These are phyloP conservation scores for Acidiella bohemica DNA, from an alignment of 495 filamentous ascomycete genomes.

Conservation along the genomic window DNA sequence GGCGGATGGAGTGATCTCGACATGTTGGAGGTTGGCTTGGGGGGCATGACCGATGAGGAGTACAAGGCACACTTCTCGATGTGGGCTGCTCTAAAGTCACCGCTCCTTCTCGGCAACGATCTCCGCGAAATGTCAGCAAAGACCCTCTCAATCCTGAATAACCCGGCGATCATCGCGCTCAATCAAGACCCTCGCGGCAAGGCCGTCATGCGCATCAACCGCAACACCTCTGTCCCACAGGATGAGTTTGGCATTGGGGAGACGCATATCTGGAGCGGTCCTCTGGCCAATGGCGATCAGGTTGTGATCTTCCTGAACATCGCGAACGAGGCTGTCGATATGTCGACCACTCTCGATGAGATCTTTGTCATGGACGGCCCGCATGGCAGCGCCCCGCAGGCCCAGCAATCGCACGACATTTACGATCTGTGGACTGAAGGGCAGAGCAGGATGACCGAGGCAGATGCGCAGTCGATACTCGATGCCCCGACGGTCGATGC, in stretches of 20 bases:
- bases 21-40: slow-evolving; percentile 27
- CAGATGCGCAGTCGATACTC: neutral
- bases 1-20: slow-evolving; percentile 27
- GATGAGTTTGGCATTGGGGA: slow-evolving; percentile 30
- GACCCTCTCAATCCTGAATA: slow-evolving; percentile 33
- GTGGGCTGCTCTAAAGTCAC: slow-evolving; percentile 45
- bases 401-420: slow-evolving; percentile 36
- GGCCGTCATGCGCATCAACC: slow-evolving; percentile 24
- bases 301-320: slow-evolving; percentile 39
- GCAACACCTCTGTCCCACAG: slow-evolving; percentile 13
- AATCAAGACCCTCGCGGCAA: slow-evolving; percentile 41
- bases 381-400: slow-evolving; percentile 23
- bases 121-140: slow-evolving; percentile 27
- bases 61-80: slow-evolving; percentile 40
- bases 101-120: slow-evolving; percentile 40
- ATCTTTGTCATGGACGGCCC: slow-evolving; percentile 38
- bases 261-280: slow-evolving; percentile 38
- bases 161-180: slow-evolving; percentile 39
- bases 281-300: slow-evolving; percentile 34
- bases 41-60: slow-evolving; percentile 27
- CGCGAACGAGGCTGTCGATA: slow-evolving; percentile 26
- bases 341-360: slow-evolving; percentile 41
- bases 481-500: neutral
- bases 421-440: slow-evolving; percentile 44
- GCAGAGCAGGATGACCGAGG: neutral